Base-by-base conservation (phyloP, 2,329 filamentous ascomycete genomes). In the Trichoderma koningii region DNA sequence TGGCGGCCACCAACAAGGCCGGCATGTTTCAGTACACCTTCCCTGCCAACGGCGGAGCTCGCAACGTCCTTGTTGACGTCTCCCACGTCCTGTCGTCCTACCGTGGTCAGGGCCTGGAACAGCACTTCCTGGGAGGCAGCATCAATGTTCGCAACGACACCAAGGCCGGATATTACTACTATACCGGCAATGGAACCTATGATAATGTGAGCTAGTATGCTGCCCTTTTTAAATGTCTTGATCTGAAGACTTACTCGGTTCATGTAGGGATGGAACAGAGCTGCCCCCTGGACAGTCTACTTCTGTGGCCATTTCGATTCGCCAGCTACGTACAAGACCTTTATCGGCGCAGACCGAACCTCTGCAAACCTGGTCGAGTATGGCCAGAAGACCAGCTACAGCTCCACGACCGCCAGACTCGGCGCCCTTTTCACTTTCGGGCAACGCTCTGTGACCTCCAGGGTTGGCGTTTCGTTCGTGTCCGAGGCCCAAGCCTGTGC, bases 391-490 rank as follows among this genome's bases (percentile, higher is more conserved):
- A 63, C 59, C 21, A 73, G 60, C 17, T 75, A 76, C 62, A 75
- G 70, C 34, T 83, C 70, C 6, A 66, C 69, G 1, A 66, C 73
- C 0, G 78, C 79, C 7, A 76, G 80, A 1, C 74, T 85, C 3
- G 80, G 81, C 0, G 82, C 79, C 2, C 76, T 88, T 0, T 88
- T 87, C 72, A 80, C 81, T 0, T 89, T 89, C 66, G 67, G 77
- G 9, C 71, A 76, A 0, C 72, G 74, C 2, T 68, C 75, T 2
- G 76, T 89, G 1, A 79, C 76, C 1, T 89, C 87, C 1, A 80
- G 85, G 2, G 86, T 90, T 0, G 88, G 88, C 1, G 84, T 90
- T 12, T 90, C 87, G 0, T 90, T 88, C 75, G 83, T 90, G n/a
- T 90, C 87, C 0, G 72, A 80, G 0, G 75, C 79, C 5, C 82